phyloP scores from a whole-genome alignment of 805 yeast genomes.

The Teunomyces kruisii region DNA sequence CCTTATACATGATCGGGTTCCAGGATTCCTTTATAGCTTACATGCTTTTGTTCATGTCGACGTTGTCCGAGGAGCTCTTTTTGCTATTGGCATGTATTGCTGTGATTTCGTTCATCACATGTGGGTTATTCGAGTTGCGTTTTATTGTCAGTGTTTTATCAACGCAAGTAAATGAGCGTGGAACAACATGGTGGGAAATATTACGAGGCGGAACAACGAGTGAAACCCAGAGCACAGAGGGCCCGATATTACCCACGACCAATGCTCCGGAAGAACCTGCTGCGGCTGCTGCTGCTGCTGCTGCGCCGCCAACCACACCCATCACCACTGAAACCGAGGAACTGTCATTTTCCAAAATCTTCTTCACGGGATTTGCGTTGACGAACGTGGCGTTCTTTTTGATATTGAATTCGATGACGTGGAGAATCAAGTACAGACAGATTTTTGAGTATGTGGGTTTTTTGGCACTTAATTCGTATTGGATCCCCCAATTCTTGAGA shows the following conservation, averaged over 20 bases:
- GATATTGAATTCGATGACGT: constrained; percentile 53
- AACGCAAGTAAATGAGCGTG: constrained; percentile 71
- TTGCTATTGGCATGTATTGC: constrained; percentile 70
- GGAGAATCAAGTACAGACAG: constrained; percentile 60
- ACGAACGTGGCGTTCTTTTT: constrained; percentile 43
- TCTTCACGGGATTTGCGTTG: constrained; percentile 27
- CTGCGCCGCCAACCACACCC: constrained; percentile 9
- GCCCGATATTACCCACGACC: not conserved
- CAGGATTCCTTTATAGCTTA: constrained; percentile 75
- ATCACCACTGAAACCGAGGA: constrained; percentile 20
- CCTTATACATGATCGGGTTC: constrained; percentile 61
- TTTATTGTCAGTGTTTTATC: constrained; percentile 66
- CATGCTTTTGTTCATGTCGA: constrained; percentile 58
- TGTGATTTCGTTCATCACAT: constrained; percentile 65
- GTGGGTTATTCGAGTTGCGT: constrained; percentile 73
- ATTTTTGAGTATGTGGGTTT: constrained; percentile 58
- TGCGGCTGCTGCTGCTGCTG: too few relatives aligned
- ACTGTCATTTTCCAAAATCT: constrained; percentile 21
- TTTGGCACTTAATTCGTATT: constrained; percentile 61
- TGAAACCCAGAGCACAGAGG: not conserved
- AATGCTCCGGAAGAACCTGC: constrained; percentile 9
- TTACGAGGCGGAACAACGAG: constrained; percentile 46
- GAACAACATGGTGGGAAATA: constrained; percentile 62
- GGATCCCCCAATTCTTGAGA: constrained; percentile 88
- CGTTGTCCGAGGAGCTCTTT: constrained; percentile 55